Evolutionary conservation across 2,329 filamentous ascomycete genomes (phyloP).

Genomic region (Scedosporium boydii): DNA sequence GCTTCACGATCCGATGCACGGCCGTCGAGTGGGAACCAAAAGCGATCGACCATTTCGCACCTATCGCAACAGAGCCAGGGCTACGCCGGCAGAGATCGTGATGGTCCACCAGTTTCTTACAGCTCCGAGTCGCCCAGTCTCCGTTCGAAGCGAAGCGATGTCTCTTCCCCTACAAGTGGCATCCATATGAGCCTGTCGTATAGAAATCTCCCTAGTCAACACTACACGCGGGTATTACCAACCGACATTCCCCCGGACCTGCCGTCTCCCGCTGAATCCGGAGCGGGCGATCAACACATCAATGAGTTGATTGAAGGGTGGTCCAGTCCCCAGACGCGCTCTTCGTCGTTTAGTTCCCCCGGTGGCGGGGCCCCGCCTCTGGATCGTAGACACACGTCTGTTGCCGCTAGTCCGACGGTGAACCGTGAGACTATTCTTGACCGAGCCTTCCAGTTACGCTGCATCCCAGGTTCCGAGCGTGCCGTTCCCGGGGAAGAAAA

Average conservation of each 20-base stretch:
- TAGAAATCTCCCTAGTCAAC: conserved; percentile 26
- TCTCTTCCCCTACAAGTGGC: conserved; percentile 48
- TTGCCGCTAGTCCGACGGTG: conserved; percentile 38
- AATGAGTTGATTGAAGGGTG: conserved; percentile 52
- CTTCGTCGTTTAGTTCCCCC: conserved; percentile 49
- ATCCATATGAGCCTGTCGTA: conserved; percentile 30
- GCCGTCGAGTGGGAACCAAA: conserved; percentile 34
- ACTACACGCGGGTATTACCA: conserved; percentile 42
- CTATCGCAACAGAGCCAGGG: conserved; percentile 20
- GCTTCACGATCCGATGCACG: conserved; percentile 20
- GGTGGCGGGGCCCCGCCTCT: conserved; percentile 44
- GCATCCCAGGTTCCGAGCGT: conserved; percentile 50
- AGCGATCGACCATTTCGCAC: conserved; percentile 32
- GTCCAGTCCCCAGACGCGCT: conserved; percentile 45
- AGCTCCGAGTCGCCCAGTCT: conserved; percentile 51
- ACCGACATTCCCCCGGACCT: conserved; percentile 45
- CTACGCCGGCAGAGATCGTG: conserved; percentile 31
- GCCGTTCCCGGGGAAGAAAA: conserved; percentile 50
- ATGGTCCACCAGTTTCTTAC: conserved; percentile 40
- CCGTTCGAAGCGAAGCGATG: conserved; percentile 51
- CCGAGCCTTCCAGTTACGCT: conserved; percentile 53
- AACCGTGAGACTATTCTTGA: conserved; percentile 59
- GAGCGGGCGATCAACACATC: conserved; percentile 38
- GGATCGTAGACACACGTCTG: conserved; percentile 25
- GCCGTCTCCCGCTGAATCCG: conserved; percentile 44